These are phyloP conservation scores for Neophaeococcomyces mojaviensis DNA, from an alignment of 2,329 filamentous ascomycete species.

Conservation along the genomic window DNA sequence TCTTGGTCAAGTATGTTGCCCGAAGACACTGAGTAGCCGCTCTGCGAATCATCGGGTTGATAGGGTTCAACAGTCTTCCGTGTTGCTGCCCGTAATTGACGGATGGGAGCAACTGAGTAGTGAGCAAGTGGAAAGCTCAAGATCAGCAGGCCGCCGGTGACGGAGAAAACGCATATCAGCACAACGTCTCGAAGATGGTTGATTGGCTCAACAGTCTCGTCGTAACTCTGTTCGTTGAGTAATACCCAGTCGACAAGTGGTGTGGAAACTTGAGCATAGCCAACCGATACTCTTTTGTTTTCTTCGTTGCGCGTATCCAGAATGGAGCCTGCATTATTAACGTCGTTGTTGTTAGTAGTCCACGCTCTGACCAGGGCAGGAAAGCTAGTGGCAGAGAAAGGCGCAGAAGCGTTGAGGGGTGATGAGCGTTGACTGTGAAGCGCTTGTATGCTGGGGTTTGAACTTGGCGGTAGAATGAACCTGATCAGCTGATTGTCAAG, in stretches of 20 bases:
- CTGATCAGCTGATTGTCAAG: constrained; percentile 11
- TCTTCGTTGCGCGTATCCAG: constrained; percentile 69
- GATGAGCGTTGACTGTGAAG: constrained; percentile 17
- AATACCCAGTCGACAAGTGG: constrained; percentile 73
- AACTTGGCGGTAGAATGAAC: constrained; percentile 20
- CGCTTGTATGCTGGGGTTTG: constrained; percentile 11
- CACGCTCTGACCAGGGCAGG: constrained; percentile 57
- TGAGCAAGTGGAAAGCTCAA: constrained; percentile 74
- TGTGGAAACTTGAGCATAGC: constrained; percentile 64
- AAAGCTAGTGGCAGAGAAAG: constrained; percentile 56
- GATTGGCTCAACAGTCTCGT: constrained; percentile 71
- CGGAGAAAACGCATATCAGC: constrained; percentile 77
- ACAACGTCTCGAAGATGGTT: constrained; percentile 69
- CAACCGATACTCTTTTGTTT: constrained; percentile 63
- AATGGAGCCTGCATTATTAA: constrained; percentile 62
- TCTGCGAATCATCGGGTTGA: constrained; percentile 26
- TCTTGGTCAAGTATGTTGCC: constrained; percentile 32
- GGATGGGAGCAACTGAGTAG: constrained; percentile 71
- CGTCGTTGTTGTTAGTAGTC: constrained; percentile 38
- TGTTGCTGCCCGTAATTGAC: constrained; percentile 66
- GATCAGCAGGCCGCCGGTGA: constrained; percentile 63
- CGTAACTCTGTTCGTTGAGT: constrained; percentile 65
- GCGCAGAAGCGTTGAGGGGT: constrained; percentile 29
- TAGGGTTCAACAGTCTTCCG: constrained; percentile 61
- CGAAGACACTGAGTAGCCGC: constrained; percentile 32